Conservation (phyloP, 129 eudicot species). For the Tanacetum coccineum region DNA sequence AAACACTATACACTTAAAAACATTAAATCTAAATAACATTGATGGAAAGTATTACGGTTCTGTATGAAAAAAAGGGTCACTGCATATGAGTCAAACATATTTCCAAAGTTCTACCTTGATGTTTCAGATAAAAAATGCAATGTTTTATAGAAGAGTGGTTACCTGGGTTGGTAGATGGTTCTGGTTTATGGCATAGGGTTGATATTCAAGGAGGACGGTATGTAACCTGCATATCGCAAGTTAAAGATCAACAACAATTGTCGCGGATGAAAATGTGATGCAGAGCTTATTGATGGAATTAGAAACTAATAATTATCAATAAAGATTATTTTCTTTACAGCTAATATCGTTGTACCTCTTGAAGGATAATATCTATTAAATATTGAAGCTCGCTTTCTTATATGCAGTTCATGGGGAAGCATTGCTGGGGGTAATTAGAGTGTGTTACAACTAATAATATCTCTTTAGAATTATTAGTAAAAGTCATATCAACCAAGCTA, state of each 20-base stretch:
- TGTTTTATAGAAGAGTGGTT: not conserved
- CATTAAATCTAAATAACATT: too few species aligned
- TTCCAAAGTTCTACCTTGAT: too few species aligned
- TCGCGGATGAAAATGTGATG: not conserved
- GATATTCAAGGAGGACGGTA: not conserved
- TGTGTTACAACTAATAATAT: constrained; percentile 91
- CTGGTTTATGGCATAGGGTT: not conserved
- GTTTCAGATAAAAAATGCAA: too few species aligned
- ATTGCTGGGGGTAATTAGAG: constrained; percentile 73
- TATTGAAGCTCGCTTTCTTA: not conserved
- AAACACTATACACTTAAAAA: too few species aligned
- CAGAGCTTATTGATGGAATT: too few species aligned
- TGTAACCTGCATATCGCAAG: not conserved
- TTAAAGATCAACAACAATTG: not conserved
- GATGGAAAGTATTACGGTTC: too few species aligned
- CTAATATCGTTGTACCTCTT: too few species aligned
- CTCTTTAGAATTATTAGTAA: constrained; percentile 78
- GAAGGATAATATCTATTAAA: too few species aligned
- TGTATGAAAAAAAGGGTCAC: too few species aligned
- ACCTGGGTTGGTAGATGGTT: not conserved
- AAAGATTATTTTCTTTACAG: too few species aligned
- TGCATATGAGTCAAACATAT: too few species aligned
- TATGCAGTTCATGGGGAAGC: constrained; percentile 91
- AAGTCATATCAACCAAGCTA: constrained; percentile 93
- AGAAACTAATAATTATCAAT: too few species aligned